Conservation (phyloP, 257 asterid species). For the Anisodus acutangulus region DNA sequence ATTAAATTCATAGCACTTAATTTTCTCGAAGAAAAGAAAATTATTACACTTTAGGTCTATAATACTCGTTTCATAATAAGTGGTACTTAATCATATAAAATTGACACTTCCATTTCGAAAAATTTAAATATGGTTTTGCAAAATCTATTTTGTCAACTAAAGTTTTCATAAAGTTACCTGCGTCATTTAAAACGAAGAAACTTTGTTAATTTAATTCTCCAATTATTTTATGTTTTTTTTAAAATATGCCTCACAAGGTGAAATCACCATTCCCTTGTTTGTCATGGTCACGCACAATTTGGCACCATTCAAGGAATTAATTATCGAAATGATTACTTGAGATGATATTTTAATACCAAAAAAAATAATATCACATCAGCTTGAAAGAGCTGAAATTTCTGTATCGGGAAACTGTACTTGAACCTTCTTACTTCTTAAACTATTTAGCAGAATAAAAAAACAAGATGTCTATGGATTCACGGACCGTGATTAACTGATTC, state of each 20-base stretch:
- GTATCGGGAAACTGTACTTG: background rate
- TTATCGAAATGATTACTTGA: background rate
- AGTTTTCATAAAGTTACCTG: background rate
- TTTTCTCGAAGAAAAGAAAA: background rate
- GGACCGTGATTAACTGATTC: constrained; percentile 11
- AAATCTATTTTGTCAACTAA: background rate
- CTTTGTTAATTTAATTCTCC: background rate
- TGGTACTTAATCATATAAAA: background rate
- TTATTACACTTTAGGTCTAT: too few relatives aligned
- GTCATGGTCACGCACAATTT: background rate
- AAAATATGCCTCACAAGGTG: background rate
- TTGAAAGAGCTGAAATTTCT: background rate
- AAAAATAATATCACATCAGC: background rate
- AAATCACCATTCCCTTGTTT: background rate
- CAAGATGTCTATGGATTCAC: background rate
- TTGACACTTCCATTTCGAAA: background rate
- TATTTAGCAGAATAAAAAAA: background rate
- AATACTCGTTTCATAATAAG: too few relatives aligned
- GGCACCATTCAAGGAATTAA: background rate
- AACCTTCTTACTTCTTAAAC: background rate
- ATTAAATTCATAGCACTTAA: constrained; percentile 1
- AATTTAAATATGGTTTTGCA: too few relatives aligned
- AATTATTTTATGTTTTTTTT: background rate
- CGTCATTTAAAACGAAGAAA: background rate
- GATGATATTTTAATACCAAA: background rate